Conservation (phyloP, 2,329 filamentous ascomycete genomes). For the Massarina eburnea region DNA sequence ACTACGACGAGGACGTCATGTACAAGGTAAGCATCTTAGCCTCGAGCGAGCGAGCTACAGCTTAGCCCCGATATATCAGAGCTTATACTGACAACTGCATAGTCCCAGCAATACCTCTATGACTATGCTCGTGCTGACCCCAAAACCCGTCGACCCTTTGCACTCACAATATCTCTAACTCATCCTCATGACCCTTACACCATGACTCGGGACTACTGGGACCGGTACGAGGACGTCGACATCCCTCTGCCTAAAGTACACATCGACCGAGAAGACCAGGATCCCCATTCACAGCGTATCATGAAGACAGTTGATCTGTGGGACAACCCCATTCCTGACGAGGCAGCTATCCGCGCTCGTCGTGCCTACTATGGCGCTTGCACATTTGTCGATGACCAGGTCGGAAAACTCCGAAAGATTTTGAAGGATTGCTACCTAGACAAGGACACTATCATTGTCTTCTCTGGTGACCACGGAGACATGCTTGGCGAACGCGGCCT, state of each 20-base stretch:
- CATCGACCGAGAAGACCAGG: slow-evolving; percentile 79
- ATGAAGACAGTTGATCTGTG: slow-evolving; percentile 85
- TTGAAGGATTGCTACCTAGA: slow-evolving; percentile 78
- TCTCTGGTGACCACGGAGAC: slow-evolving; percentile 91
- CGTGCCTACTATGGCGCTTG: slow-evolving; percentile 91
- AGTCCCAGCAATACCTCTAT: slow-evolving; percentile 83
- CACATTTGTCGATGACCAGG: slow-evolving; percentile 90
- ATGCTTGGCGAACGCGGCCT: slow-evolving; percentile 92
- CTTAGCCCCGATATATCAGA: not conserved
- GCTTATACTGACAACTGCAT: slow-evolving; percentile 9
- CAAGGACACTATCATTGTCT: slow-evolving; percentile 87
- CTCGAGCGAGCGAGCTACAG: not conserved
- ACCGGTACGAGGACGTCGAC: slow-evolving; percentile 84
- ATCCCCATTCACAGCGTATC: slow-evolving; percentile 83
- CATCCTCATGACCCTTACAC: slow-evolving; percentile 95
- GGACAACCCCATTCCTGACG: slow-evolving; percentile 79
- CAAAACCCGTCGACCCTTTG: slow-evolving; percentile 71
- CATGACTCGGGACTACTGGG: slow-evolving; percentile 92
- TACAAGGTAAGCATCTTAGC: slow-evolving; percentile 60
- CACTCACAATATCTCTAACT: slow-evolving; percentile 86
- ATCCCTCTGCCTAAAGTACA: slow-evolving; percentile 78
- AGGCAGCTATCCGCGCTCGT: slow-evolving; percentile 82
- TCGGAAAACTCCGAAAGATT: slow-evolving; percentile 77
- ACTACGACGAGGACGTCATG: slow-evolving; percentile 96
- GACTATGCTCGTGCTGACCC: slow-evolving; percentile 83